Conservation (phyloP, 2,329 filamentous ascomycete species). For the Ambrosiella xylebori region DNA sequence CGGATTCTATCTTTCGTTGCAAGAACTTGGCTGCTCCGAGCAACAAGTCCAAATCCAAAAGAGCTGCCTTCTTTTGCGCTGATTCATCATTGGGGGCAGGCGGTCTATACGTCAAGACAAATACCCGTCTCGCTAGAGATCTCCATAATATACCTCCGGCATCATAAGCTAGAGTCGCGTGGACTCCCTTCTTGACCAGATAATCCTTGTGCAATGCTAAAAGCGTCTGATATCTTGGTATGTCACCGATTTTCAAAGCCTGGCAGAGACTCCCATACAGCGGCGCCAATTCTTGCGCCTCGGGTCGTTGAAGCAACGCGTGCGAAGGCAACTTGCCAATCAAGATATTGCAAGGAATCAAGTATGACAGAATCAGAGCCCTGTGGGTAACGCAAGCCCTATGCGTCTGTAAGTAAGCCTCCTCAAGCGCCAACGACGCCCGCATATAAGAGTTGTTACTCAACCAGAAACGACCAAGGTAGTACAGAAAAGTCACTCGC, state of each 20-base stretch:
- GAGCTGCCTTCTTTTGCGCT: slow-evolving; percentile 47
- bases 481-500: slow-evolving; percentile 84
- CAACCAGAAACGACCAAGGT: slow-evolving; percentile 79
- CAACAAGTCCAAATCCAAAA: slow-evolving; percentile 55
- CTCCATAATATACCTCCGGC: slow-evolving; percentile 75
- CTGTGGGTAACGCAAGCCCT: slow-evolving; percentile 51
- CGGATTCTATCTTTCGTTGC: slow-evolving; percentile 44
- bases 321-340: slow-evolving; percentile 65
- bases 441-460: slow-evolving; percentile 68
- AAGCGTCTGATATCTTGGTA: slow-evolving; percentile 53
- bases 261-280: slow-evolving; percentile 58
- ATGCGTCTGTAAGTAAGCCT: slow-evolving; percentile 58
- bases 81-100: slow-evolving; percentile 34
- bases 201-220: slow-evolving; percentile 49
- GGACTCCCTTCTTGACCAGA: slow-evolving; percentile 58
- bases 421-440: slow-evolving; percentile 56
- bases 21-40: slow-evolving; percentile 45
- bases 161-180: slow-evolving; percentile 58
- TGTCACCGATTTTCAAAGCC: slow-evolving; percentile 57
- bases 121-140: slow-evolving; percentile 59
- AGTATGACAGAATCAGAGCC: slow-evolving; percentile 62
- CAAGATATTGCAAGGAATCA: slow-evolving; percentile 68
- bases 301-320: slow-evolving; percentile 48
- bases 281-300: slow-evolving; percentile 44
- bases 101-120: slow-evolving; percentile 59